Conservation (phyloP, 1,139 yeast genomes). For the Blastobotrys apis region DNA sequence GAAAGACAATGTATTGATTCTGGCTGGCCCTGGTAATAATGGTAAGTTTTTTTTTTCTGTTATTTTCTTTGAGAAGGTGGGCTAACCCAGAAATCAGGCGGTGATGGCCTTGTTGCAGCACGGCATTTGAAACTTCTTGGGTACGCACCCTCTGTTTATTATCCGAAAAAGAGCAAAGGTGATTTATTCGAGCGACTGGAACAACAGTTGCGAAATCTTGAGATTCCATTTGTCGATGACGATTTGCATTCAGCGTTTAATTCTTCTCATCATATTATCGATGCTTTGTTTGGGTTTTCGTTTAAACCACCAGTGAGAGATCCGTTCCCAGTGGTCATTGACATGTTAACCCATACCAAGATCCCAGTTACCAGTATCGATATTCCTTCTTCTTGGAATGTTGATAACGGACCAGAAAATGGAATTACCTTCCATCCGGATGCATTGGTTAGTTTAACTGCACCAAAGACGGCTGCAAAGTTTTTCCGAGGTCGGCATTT, state of each 20-base stretch:
- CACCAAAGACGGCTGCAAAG: constrained; percentile 84
- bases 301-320: constrained; percentile 83
- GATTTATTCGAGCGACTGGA: constrained; percentile 41
- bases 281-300: constrained; percentile 89
- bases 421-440: constrained; percentile 47
- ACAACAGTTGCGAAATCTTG: constrained; percentile 57
- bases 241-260: constrained; percentile 25
- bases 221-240: constrained; percentile 44
- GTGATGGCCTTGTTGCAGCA: constrained; percentile 95
- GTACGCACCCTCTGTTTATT: constrained; percentile 58
- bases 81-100: constrained; percentile 39
- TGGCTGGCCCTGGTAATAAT: constrained; percentile 94
- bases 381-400: constrained; percentile 97
- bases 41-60: constrained; percentile 40
- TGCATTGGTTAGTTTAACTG: constrained; percentile 77
- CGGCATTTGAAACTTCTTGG: constrained; percentile 82
- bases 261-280: constrained; percentile 52
- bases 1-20: constrained; percentile 52
- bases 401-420: constrained; percentile 69
- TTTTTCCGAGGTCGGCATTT: constrained; percentile 57
- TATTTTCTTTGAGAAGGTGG: not conserved
- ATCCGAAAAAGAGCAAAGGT: constrained; percentile 39
- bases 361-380: constrained; percentile 75
- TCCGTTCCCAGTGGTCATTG: constrained; percentile 65
- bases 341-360: constrained; percentile 41